Conservation (phyloP, 805 yeast genomes). For the Millerago galiae region DNA sequence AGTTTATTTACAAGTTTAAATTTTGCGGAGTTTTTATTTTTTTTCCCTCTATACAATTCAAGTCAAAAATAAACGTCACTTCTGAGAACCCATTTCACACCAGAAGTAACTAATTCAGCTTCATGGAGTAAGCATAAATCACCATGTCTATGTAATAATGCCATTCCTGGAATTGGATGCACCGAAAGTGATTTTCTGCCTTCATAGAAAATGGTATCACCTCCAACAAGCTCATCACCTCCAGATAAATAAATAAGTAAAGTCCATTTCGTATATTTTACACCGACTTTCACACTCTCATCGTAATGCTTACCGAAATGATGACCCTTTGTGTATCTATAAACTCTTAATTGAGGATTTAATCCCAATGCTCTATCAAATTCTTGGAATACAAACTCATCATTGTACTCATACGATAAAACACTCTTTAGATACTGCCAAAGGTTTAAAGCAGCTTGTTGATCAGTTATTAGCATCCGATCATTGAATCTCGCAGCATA, state of each 20-base stretch:
- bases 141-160: constrained; percentile 59
- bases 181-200: constrained; percentile 20
- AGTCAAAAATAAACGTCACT: constrained; percentile 43
- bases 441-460: constrained; percentile 29
- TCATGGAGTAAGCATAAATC: constrained; percentile 58
- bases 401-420: constrained; percentile 25
- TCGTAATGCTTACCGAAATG: constrained; percentile 58
- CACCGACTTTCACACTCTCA: constrained; percentile 39
- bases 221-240: constrained; percentile 49
- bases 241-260: constrained; percentile 52
- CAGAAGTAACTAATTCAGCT: constrained; percentile 43
- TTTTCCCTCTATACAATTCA: background rate
- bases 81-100: constrained; percentile 57
- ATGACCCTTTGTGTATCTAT: constrained; percentile 50
- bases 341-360: constrained; percentile 50
- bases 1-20: background rate
- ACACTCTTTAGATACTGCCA: constrained; percentile 37
- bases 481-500: constrained; percentile 58
- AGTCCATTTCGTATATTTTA: constrained; percentile 52
- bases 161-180: constrained; percentile 49
- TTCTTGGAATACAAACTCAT: constrained; percentile 24
- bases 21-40: background rate
- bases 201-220: constrained; percentile 50
- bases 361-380: constrained; percentile 40
- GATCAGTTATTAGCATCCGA: constrained; percentile 36